Percentiles rank a stretch among this genome's conserved stretches.
Conservation (phyloP, 2,329 filamentous ascomycete genomes). For the Ophiostoma ulmi region DNA sequence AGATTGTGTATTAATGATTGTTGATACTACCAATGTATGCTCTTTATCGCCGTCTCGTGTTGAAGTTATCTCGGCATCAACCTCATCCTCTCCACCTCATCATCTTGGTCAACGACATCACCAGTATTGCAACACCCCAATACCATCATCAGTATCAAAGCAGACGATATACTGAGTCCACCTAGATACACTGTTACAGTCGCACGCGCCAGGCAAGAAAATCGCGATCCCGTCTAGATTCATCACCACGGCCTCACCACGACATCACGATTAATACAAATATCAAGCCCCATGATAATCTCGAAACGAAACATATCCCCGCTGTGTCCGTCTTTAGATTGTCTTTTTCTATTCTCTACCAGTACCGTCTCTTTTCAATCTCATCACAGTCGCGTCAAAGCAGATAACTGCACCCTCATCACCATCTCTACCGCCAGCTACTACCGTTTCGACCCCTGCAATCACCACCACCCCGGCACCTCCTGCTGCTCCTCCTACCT, state of each 20-base stretch:
- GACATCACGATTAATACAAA: not conserved
- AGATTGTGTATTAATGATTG: not conserved
- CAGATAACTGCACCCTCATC: not conserved
- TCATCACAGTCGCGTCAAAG: conserved; percentile 7
- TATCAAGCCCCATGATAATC: not conserved
- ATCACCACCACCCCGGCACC: conserved; percentile 1
- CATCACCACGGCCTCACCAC: not conserved
- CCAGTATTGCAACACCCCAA: too few relatives aligned
- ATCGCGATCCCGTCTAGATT: not conserved
- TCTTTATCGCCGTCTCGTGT: not conserved
- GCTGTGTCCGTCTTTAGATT: not conserved
- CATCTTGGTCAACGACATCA: not conserved
- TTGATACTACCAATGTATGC: not conserved
- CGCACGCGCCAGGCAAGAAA: not conserved
- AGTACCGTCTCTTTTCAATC: not conserved
- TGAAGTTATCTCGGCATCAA: not conserved
- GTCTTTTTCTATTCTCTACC: not conserved
- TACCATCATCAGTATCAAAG: too few relatives aligned
- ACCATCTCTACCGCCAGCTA: not conserved
- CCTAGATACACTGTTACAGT: too few relatives aligned
- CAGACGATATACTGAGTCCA: too few relatives aligned
- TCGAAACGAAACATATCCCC: conserved; percentile 5
- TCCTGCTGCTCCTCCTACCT: not conserved
- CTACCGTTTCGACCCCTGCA: conserved; percentile 3
- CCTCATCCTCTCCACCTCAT: not conserved